Base-by-base conservation (phyloP, 2,329 filamentous ascomycete species). In the Didymella segeticola region DNA sequence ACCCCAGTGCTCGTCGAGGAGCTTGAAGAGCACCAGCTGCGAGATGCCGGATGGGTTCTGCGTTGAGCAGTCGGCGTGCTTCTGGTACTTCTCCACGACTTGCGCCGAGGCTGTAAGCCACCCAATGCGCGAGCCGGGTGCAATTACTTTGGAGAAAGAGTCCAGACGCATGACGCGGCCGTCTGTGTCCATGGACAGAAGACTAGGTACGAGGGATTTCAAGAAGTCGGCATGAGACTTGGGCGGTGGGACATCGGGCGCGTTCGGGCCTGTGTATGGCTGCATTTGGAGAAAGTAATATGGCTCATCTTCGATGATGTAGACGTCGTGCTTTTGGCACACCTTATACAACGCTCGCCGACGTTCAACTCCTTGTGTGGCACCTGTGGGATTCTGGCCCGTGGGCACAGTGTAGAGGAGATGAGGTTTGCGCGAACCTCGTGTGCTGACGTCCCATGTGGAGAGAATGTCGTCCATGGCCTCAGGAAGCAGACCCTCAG, bases 211-310 rank as follows among this genome's bases (percentile, higher is more conserved):
- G 5, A 96, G 82, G 3, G 83, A 80, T 10, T 82, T 79, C 53
- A 98, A 78, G 74, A 97, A 97, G 10, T 89, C 87, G 4, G 88
- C 84, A 48, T 90, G 84, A 11, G 78, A 84, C 29, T 80, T 75
- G 6, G 88, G 87, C 0, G 84, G 79, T 6, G 85, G 82, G 4
- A 79, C 76, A 1, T 80, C 75, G 0, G 82, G 74, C 14, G 80
- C 75, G 59, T 81, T 74, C 26, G 80, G 76, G 12, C 84, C 82
- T 1, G 82, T 82, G 75, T 92, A 93, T 0, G 88, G 86, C 64
- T 90, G 86, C 89, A 92, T 90, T 75, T 96, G 93, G 29, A 96
- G 81, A 78, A 93, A 96, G 77, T 96, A 96, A 78, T 96, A 96
- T 1, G 93, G 93, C 72, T 96, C 93, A 71, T 96, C 93, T 78